phyloP scores from a whole-genome alignment of 305 asterid species.

The Plantago rigida region DNA sequence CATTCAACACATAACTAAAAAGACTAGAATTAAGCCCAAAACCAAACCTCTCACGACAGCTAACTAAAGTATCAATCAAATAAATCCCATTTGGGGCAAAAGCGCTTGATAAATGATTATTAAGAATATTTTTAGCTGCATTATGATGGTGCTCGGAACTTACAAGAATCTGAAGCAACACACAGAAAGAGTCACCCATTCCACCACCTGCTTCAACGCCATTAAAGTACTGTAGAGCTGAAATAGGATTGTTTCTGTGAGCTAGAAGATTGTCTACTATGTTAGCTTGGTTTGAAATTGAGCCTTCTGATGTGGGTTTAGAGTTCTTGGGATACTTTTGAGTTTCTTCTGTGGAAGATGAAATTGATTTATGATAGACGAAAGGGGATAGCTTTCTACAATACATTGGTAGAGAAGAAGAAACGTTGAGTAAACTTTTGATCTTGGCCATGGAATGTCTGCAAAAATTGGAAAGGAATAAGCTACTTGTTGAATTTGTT shows the following conservation, averaged over 20 bases:
- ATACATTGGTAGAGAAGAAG: constrained; percentile 17
- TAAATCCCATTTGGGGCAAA: constrained; percentile 36
- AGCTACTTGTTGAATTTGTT: too few relatives aligned
- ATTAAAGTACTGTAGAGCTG: constrained; percentile 47
- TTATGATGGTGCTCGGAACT: constrained; percentile 32
- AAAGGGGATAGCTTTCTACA: constrained; percentile 18
- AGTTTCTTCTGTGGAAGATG: constrained; percentile 12
- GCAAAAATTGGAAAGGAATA: background rate
- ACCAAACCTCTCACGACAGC: constrained; percentile 38
- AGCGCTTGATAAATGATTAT: constrained; percentile 35
- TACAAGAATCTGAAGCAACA: constrained; percentile 60
- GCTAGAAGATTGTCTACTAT: constrained; percentile 45
- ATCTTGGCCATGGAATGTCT: constrained; percentile 16
- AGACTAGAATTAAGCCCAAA: constrained; percentile 37
- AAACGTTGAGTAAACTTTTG: constrained; percentile 22
- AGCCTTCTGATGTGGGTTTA: constrained; percentile 22
- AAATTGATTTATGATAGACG: constrained; percentile 17
- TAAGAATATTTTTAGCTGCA: constrained; percentile 35
- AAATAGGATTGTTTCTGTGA: constrained; percentile 41
- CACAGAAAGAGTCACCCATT: constrained; percentile 47
- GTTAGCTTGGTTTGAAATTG: constrained; percentile 22
- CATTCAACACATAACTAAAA: constrained; percentile 45
- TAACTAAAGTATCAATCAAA: constrained; percentile 37
- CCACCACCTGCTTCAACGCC: constrained; percentile 34
- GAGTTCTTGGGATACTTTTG: constrained; percentile 6